Percentiles rank a stretch among this genome's conserved stretches.
Evolutionary conservation across 257 asterid species (phyloP).

Genomic region (Solanum sparsipilum): DNA sequence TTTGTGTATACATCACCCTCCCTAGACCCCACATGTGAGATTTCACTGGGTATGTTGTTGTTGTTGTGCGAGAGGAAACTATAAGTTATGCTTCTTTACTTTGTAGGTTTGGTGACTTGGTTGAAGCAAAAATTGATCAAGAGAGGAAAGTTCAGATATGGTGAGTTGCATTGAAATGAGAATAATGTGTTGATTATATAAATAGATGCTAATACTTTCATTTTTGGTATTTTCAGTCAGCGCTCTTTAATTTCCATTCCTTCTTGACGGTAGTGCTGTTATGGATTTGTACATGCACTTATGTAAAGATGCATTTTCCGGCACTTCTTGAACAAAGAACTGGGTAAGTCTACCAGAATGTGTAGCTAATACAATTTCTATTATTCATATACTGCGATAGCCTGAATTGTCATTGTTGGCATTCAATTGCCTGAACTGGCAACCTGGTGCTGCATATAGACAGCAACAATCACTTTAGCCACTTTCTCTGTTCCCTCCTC

Average conservation of each 20-base stretch:
- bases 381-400: neutral
- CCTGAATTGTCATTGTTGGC: neutral
- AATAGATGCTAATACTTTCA: slow-evolving; percentile 7
- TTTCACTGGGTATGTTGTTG: neutral
- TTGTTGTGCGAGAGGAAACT: neutral
- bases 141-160: neutral
- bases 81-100: neutral
- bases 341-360: slow-evolving; percentile 36
- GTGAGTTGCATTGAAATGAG: neutral
- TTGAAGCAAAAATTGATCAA: neutral
- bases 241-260: slow-evolving; percentile 40
- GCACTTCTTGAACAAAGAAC: slow-evolving; percentile 89
- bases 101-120: neutral
- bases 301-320: slow-evolving; percentile 15
- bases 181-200: neutral
- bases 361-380: neutral
- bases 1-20: accelerated
- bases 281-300: slow-evolving; percentile 29
- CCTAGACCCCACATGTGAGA: accelerated
- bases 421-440: neutral
- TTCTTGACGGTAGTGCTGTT: slow-evolving; percentile 35
- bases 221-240: slow-evolving; percentile 21
- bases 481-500: neutral
- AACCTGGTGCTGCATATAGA: neutral
- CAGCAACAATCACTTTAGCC: neutral